phyloP scores from a whole-genome alignment of 106 monocot species.

The Allium sativum region DNA sequence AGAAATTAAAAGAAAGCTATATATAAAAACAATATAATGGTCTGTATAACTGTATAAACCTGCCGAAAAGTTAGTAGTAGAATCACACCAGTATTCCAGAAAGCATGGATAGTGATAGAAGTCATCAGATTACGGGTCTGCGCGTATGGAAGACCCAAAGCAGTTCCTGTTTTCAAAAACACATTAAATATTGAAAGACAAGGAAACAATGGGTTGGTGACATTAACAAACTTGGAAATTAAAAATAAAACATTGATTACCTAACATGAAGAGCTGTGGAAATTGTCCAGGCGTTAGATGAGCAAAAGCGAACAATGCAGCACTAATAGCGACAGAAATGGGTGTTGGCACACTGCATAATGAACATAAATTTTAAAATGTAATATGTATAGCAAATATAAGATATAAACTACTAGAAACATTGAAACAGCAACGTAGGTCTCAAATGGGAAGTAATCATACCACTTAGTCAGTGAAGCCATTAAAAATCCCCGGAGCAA shows the following conservation, averaged over 20 bases:
- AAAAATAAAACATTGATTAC: constrained; percentile 16
- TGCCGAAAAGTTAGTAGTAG: constrained; percentile 81
- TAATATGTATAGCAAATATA: neutral
- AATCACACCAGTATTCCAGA: constrained; percentile 90
- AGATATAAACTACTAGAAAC: neutral
- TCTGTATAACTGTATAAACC: constrained; percentile 18
- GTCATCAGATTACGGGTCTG: constrained; percentile 88
- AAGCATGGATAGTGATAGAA: constrained; percentile 80
- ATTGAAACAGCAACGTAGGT: neutral
- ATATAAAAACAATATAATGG: neutral
- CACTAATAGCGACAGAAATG: constrained; percentile 62
- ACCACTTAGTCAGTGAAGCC: constrained; percentile 90
- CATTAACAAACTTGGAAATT: neutral
- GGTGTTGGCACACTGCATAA: constrained; percentile 63
- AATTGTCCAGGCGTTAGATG: constrained; percentile 96
- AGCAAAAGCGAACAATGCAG: constrained; percentile 78
- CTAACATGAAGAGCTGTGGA: constrained; percentile 83
- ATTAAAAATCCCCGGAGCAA: constrained; percentile 89
- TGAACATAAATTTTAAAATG: neutral
- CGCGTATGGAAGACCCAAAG: constrained; percentile 78
- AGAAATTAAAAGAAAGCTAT: neutral
- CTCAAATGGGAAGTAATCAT: neutral
- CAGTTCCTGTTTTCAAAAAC: constrained; percentile 41
- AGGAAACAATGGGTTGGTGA: neutral
- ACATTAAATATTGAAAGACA: neutral